Conservation (phyloP, 177 flowering plant species). For the Vitis hybrid region DNA sequence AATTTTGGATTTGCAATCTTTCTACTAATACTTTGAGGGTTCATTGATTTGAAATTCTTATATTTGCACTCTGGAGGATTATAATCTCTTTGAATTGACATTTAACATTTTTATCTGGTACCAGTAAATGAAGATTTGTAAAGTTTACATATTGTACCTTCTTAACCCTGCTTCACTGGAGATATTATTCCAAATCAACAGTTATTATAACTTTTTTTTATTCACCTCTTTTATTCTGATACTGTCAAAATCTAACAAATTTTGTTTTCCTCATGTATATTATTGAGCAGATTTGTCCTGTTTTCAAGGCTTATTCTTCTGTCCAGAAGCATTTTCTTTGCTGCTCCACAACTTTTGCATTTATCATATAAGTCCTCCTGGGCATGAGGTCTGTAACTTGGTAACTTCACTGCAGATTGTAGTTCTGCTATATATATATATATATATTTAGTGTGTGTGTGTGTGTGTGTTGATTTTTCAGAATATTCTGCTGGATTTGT, state of each 20-base stretch:
- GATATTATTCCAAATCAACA: neutral
- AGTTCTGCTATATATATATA: constrained; percentile 1
- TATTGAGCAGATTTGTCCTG: constrained; percentile 62
- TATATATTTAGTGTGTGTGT: neutral
- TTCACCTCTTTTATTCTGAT: too few species aligned
- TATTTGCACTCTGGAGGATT: neutral
- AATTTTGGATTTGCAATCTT: neutral
- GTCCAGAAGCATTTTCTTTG: constrained; percentile 62
- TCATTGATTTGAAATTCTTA: neutral
- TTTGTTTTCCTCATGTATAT: constrained; percentile 10
- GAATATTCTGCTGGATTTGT: neutral
- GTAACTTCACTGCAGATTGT: constrained; percentile 9
- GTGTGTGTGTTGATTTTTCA: neutral
- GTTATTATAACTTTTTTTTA: neutral
- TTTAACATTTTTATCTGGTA: neutral
- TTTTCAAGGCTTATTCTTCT: constrained; percentile 68
- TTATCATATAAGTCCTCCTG: constrained; percentile 75
- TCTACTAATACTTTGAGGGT: neutral
- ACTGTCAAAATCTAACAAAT: constrained; percentile 6
- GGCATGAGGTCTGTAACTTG: constrained; percentile 62
- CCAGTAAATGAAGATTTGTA: neutral
- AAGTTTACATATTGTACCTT: neutral
- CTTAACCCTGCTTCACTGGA: neutral
- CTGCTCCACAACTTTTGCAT: constrained; percentile 72
- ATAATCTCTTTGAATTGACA: neutral